Conservation (phyloP, 2,329 filamentous ascomycete species). For the Keithomyces neogunnii region DNA sequence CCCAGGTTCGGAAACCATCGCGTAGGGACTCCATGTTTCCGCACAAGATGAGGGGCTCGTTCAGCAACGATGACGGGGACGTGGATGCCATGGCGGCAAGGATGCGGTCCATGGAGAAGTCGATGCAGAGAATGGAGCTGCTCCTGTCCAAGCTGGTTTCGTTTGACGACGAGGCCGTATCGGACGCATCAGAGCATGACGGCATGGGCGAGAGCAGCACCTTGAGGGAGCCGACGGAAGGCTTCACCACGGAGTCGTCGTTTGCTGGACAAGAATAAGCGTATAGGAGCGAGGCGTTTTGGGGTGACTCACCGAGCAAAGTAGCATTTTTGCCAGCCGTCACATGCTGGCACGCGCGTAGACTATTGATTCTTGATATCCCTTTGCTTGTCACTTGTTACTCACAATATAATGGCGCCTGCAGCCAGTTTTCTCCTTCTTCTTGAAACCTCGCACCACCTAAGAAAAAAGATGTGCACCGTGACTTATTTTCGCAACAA, state of each 20-base stretch:
- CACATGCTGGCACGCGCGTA: not conserved
- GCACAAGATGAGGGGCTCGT: slow-evolving; percentile 38
- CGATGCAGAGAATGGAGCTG: slow-evolving; percentile 38
- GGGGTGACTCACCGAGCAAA: slow-evolving; percentile 4
- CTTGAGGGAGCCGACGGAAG: slow-evolving; percentile 16
- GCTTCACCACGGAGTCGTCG: slow-evolving; percentile 21
- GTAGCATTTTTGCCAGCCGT: not conserved
- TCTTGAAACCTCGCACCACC: too few species aligned
- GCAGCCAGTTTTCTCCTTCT: too few species aligned
- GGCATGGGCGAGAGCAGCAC: slow-evolving; percentile 21
- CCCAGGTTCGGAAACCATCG: slow-evolving; percentile 23
- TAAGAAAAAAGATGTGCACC: slow-evolving; percentile 32
- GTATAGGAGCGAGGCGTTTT: slow-evolving; percentile 1
- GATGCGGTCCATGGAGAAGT: slow-evolving; percentile 41
- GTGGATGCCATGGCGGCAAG: slow-evolving; percentile 33
- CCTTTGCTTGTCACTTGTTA: not conserved
- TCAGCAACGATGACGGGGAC: slow-evolving; percentile 36
- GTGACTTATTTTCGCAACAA: slow-evolving; percentile 40
- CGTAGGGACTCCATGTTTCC: slow-evolving; percentile 51
- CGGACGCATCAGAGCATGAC: slow-evolving; percentile 16
- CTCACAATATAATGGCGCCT: too few species aligned
- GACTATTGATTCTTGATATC: not conserved
- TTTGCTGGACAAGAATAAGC: slow-evolving; percentile 12
- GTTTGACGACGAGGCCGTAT: slow-evolving; percentile 18
- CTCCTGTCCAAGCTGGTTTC: slow-evolving; percentile 33